phyloP scores from a whole-genome alignment of 2,329 filamentous ascomycete species.

The Incumbomyces delicatus region DNA sequence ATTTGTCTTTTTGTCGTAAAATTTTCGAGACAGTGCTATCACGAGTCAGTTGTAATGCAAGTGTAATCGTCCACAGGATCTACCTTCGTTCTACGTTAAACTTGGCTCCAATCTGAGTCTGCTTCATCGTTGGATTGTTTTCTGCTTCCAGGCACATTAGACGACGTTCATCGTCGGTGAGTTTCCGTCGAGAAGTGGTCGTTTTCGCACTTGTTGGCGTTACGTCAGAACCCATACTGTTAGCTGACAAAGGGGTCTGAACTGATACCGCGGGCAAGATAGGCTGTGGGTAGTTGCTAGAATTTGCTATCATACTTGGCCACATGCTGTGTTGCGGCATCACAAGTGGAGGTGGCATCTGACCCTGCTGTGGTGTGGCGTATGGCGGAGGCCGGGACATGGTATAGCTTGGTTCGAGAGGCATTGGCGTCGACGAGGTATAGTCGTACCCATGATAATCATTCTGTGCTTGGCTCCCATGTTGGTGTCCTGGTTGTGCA shows the following conservation, averaged over 20 bases:
- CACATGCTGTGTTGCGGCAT: constrained; percentile 56
- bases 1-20: constrained; percentile 86
- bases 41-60: constrained; percentile 11
- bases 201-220: constrained; percentile 22
- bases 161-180: constrained; percentile 82
- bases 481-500: constrained; percentile 34
- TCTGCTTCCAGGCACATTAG: constrained; percentile 91
- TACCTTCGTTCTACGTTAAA: constrained; percentile 98
- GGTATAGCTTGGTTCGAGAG: constrained; percentile 46
- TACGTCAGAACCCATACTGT: constrained; percentile 33
- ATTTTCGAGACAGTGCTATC: constrained; percentile 96
- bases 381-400: constrained; percentile 50
- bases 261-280: constrained; percentile 47
- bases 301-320: constrained; percentile 71
- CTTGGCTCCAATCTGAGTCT: constrained; percentile 89
- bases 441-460: constrained; percentile 60
- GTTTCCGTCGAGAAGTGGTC: constrained; percentile 64
- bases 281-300: constrained; percentile 48
- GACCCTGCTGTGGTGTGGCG: constrained; percentile 44
- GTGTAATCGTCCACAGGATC: constrained; percentile 17
- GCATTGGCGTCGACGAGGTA: constrained; percentile 50
- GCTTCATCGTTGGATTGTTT: constrained; percentile 80
- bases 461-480: constrained; percentile 60
- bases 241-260: constrained; percentile 37
- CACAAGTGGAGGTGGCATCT: constrained; percentile 52